A percentile compares a stretch with the other conserved stretches of the same genome.
These are phyloP conservation scores for Wickerhamomyces bovis DNA, from an alignment of 805 yeast genomes.

Conservation along the genomic window DNA sequence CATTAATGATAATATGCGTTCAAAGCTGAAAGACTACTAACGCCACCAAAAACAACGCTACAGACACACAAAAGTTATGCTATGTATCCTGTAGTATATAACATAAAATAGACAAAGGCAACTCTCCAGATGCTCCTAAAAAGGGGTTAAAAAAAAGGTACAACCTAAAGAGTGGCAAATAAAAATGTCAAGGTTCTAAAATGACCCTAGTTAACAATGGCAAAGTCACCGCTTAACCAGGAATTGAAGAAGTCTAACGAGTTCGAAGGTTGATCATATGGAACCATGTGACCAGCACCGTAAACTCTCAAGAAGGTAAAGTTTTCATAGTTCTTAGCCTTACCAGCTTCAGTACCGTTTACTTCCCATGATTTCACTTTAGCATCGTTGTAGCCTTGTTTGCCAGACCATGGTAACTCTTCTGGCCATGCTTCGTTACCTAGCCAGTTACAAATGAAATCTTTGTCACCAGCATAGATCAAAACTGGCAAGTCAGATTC, in stretches of 20 bases:
- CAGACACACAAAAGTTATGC: no score
- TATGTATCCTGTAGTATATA: neutral
- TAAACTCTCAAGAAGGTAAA: conserved; percentile 80
- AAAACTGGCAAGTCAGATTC: conserved; percentile 75
- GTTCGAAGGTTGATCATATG: conserved; percentile 77
- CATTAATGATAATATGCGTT: no score
- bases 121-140: neutral
- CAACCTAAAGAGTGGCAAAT: neutral
- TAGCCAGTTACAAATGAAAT: conserved; percentile 94
- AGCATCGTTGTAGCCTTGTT: conserved; percentile 44
- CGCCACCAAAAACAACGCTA: no score
- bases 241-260: conserved; percentile 77
- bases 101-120: no score
- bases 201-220: conserved; percentile 9
- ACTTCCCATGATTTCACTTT: conserved; percentile 41
- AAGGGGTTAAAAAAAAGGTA: neutral
- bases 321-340: conserved; percentile 56
- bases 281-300: conserved; percentile 96
- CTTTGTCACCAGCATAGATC: conserved; percentile 94
- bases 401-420: conserved; percentile 60
- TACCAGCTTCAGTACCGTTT: conserved; percentile 53
- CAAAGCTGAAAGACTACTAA: no score
- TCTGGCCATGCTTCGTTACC: conserved; percentile 88
- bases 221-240: conserved; percentile 72
- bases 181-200: neutral